Evolutionary conservation across 768 basidiomycete genomes (phyloP), one percentile per base, ranked within the genome.

Genomic region (Myochromella boudieri): DNA sequence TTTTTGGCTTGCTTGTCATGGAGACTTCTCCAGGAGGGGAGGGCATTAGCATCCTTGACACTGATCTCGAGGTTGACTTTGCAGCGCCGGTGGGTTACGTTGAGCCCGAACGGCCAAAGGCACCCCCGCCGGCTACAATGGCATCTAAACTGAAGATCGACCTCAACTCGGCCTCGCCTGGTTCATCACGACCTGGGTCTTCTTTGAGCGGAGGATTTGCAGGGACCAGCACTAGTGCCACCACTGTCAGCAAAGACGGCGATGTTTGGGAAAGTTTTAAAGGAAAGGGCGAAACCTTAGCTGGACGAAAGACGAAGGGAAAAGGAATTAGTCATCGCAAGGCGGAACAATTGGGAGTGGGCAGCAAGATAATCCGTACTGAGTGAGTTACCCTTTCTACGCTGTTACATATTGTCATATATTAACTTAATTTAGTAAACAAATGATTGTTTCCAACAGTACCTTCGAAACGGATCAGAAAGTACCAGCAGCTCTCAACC

Each of bases 61-160:
- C 94, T 0, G 97, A 99, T 76, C 81, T 99, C 1, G 95, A 97
- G 67, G 97, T 98, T 45, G 97, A 99, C 65, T 98, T 98, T 61
- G 97, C 90, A 1, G 70, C 94, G 1, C 95, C 95, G 0, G 80
- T 91, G 17, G 90, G 90, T 29, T 99, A 98, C 62, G 87, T 94
- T 27, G 97, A 98, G 63, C 97, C 97, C 1, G 87, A 93, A 55
- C 80, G 87, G 37, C 85, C 87, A 1, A 87, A 91, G 56, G 81
- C 92, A 2, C 78, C 81, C 2, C 84, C 92, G 0, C 85, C 85
- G 2, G 63, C 86, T 17, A 97, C 95, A 2, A 98, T 99, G 95
- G 94, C 94, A 2, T 88, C 87, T 24, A 98, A 97, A 68, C 80
- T 98, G 44, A 93, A 93, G 66, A 97, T 99, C 46, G 94, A 99